phyloP scores from a whole-genome alignment of 805 yeast genomes.

The Jamesozyma hellenica region DNA sequence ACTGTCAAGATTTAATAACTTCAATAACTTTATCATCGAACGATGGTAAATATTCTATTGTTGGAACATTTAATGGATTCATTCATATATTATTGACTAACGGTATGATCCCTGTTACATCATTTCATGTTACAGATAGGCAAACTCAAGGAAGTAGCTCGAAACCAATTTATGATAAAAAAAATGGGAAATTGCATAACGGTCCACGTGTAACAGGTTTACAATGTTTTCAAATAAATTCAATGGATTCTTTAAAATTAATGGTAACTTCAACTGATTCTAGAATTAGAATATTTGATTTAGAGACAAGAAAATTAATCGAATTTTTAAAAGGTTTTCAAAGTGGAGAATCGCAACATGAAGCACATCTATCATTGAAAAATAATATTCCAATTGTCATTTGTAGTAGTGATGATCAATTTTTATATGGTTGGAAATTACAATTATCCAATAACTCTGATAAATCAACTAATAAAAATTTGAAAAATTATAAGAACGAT shows the following conservation, averaged over 20 bases:
- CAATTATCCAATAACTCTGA: constrained; percentile 16
- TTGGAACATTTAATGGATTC: constrained; percentile 74
- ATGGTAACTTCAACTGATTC: constrained; percentile 78
- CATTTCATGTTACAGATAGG: constrained; percentile 40
- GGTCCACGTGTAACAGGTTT: constrained; percentile 71
- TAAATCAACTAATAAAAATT: not conserved
- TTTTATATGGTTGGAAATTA: constrained; percentile 73
- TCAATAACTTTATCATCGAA: constrained; percentile 64
- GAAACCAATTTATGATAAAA: constrained; percentile 2
- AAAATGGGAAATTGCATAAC: constrained; percentile 7
- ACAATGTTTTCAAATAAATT: constrained; percentile 34
- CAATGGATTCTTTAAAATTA: constrained; percentile 29
- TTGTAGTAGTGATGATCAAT: constrained; percentile 80
- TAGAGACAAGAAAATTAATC: constrained; percentile 43
- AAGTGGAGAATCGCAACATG: constrained; percentile 61
- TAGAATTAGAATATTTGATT: constrained; percentile 53
- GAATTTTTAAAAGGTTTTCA: constrained; percentile 64
- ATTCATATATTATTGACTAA: constrained; percentile 51
- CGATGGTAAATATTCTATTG: constrained; percentile 44
- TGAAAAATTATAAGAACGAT: not conserved
- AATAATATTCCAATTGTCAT: constrained; percentile 37
- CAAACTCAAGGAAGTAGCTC: constrained; percentile 10
- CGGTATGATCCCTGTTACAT: constrained; percentile 41
- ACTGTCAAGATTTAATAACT: constrained; percentile 59
- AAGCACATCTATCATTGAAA: constrained; percentile 34